phyloP scores from a whole-genome alignment of 495 filamentous ascomycete species.

The Penicillium angulare region DNA sequence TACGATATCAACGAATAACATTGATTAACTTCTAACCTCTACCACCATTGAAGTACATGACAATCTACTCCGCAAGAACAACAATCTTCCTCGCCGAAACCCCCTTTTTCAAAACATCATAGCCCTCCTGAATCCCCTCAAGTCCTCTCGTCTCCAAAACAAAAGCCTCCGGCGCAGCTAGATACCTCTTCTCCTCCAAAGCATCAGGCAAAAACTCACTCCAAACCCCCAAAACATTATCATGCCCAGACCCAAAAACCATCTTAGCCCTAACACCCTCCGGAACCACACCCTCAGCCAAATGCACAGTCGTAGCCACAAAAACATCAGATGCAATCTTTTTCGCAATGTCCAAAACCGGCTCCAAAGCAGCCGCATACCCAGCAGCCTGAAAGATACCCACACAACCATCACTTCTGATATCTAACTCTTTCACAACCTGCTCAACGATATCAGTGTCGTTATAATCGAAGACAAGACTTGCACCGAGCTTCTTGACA shows the following conservation, averaged over 20 bases:
- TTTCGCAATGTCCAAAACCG: neutral
- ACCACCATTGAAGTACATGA: too few relatives aligned
- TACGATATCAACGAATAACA: too few relatives aligned
- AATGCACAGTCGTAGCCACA: conserved; percentile 1
- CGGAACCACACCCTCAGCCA: conserved; percentile 4
- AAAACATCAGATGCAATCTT: neutral
- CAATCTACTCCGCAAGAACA: conserved; percentile 19
- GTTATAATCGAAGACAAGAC: conserved; percentile 55
- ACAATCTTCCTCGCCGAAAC: conserved; percentile 48
- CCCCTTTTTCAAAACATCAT: conserved; percentile 37
- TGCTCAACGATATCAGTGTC: conserved; percentile 28
- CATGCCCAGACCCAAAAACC: conserved; percentile 22
- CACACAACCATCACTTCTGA: neutral
- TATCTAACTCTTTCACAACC: conserved; percentile 10
- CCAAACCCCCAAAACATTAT: conserved; percentile 22
- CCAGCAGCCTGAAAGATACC: conserved; percentile 16
- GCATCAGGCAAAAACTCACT: conserved; percentile 30
- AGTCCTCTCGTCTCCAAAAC: conserved; percentile 37
- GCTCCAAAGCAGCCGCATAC: neutral
- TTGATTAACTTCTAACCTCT: too few relatives aligned
- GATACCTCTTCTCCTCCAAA: conserved; percentile 21
- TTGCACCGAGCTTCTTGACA: conserved; percentile 51
- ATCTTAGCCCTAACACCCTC: conserved; percentile 19
- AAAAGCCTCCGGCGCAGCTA: conserved; percentile 28
- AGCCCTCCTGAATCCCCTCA: conserved; percentile 39